phyloP scores from a whole-genome alignment of 169 alveolate species.

The Sarcocystis neurona region DNA sequence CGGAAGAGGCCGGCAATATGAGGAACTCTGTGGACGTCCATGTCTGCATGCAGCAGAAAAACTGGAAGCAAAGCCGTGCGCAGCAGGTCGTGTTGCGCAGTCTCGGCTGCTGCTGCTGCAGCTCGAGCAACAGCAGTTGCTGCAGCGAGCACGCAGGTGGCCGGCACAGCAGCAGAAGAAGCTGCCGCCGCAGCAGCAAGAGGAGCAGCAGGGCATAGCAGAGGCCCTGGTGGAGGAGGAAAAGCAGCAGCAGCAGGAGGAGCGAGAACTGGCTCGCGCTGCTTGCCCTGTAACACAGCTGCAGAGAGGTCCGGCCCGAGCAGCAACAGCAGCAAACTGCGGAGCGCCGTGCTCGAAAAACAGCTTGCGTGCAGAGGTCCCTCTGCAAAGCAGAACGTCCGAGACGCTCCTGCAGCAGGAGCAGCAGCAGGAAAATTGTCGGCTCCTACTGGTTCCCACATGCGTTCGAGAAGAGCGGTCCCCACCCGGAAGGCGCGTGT shows the following conservation, averaged over 20 bases:
- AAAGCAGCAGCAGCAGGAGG: not conserved
- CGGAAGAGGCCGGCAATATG: not conserved
- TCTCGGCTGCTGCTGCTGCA: not conserved
- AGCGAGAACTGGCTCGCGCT: not conserved
- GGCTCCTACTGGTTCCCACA: not conserved
- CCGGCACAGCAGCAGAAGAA: not conserved
- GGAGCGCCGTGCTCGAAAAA: too few relatives aligned
- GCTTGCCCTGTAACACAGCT: not conserved
- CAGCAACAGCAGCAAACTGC: not conserved
- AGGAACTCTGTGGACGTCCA: not conserved
- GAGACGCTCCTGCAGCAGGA: not conserved
- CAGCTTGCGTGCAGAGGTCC: too few relatives aligned
- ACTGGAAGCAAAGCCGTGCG: not conserved
- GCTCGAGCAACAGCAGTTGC: not conserved
- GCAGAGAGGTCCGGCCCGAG: constrained; percentile 2
- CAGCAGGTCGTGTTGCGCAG: not conserved
- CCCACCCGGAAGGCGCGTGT: not conserved
- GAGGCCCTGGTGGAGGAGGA: not conserved
- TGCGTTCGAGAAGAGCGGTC: not conserved
- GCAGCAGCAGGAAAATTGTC: not conserved
- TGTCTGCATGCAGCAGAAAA: not conserved
- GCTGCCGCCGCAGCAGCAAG: not conserved
- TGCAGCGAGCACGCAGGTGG: too few relatives aligned
- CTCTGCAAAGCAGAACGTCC: not conserved
- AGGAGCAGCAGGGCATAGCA: not conserved